Conservation (phyloP, 169 alveolate species). For the Eimeria tenella region DNA sequence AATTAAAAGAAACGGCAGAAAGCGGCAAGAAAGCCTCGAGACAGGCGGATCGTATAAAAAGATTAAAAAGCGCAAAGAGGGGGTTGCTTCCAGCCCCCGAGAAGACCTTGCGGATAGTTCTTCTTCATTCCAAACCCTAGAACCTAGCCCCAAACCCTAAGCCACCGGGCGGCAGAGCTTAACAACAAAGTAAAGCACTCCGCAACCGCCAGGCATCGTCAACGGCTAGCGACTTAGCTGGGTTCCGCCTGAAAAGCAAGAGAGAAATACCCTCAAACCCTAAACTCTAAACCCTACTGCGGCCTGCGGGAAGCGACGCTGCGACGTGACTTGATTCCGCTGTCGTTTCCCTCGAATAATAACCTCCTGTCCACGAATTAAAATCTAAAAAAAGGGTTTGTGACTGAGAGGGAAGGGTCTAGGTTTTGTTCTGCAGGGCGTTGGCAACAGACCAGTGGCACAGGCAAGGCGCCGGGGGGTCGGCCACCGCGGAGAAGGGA, state of each 20-base stretch:
- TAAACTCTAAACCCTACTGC: background rate
- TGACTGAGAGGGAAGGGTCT: background rate
- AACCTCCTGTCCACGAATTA: background rate
- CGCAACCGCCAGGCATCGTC: background rate
- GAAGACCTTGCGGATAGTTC: background rate
- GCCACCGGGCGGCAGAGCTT: background rate
- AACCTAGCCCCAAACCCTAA: too few relatives aligned
- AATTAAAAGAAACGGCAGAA: background rate
- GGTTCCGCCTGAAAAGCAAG: constrained; percentile 22
- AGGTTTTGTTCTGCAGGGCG: background rate
- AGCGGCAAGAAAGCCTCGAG: background rate
- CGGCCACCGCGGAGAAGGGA: constrained; percentile 16
- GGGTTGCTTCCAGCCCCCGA: too few relatives aligned
- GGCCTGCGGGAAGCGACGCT: background rate
- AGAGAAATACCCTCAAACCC: background rate
- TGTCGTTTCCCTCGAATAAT: background rate
- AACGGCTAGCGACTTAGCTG: background rate
- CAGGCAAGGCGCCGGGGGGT: constrained; percentile 30
- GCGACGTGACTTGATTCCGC: background rate
- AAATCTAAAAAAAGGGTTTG: background rate
- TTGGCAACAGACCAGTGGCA: constrained; percentile 43
- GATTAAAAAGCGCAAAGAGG: background rate
- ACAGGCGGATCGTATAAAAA: background rate
- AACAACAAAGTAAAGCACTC: background rate
- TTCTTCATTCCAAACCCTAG: background rate